Evolutionary conservation across 768 basidiomycete genomes (phyloP).

Genomic region (Cantharellus cinnabarinus): DNA sequence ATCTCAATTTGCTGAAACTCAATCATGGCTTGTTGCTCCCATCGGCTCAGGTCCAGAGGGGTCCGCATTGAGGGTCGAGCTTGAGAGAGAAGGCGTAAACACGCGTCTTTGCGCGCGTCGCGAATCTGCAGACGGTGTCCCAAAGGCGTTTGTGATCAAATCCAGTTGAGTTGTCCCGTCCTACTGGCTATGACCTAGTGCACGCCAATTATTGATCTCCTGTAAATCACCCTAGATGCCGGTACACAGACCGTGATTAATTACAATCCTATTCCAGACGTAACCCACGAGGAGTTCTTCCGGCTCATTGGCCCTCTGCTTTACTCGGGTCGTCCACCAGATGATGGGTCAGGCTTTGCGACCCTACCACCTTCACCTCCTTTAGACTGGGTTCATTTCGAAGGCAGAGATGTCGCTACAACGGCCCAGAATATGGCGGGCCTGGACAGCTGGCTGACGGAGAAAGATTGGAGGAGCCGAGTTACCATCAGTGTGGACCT

Average conservation of each 20-base stretch:
- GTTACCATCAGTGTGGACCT: slow-evolving; percentile 70
- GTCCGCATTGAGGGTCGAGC: slow-evolving; percentile 34
- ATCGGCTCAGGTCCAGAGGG: slow-evolving; percentile 57
- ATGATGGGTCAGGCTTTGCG: background rate
- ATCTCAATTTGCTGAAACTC: slow-evolving; percentile 35
- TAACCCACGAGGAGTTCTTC: slow-evolving; percentile 75
- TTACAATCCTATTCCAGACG: slow-evolving; percentile 72
- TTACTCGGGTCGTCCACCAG: slow-evolving; percentile 9
- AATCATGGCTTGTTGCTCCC: slow-evolving; percentile 53
- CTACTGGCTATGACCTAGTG: background rate
- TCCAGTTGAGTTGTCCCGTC: slow-evolving; percentile 28
- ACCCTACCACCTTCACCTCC: slow-evolving; percentile 32
- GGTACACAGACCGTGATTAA: slow-evolving; percentile 48
- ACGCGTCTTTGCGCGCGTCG: slow-evolving; percentile 58
- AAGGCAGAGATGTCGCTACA: slow-evolving; percentile 60
- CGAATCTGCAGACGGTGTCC: slow-evolving; percentile 43
- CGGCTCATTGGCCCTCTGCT: slow-evolving; percentile 59
- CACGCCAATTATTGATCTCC: background rate
- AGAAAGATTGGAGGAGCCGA: slow-evolving; percentile 65
- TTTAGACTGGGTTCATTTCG: slow-evolving; percentile 75
- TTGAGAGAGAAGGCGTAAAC: slow-evolving; percentile 45
- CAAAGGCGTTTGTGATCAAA: slow-evolving; percentile 65
- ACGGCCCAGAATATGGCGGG: slow-evolving; percentile 62
- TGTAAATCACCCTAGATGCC: background rate
- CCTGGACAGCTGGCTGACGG: slow-evolving; percentile 60